A percentile compares a stretch with the other conserved stretches of the same genome.
Evolutionary conservation across 73 alveolate species (phyloP).

Genomic region (Tetrahymena borealis): DNA sequence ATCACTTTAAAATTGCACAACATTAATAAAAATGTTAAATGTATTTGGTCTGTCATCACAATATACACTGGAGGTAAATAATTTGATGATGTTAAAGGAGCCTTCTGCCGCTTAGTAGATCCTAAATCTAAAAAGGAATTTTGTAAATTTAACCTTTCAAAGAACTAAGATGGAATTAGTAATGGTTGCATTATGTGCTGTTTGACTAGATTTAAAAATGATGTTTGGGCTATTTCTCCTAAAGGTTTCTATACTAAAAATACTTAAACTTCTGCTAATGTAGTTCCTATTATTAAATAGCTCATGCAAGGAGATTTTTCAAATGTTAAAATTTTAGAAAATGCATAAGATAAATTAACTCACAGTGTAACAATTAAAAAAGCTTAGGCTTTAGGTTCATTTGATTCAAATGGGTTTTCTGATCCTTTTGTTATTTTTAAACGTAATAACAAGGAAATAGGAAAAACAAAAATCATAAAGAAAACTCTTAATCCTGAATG

Average conservation of each 20-base stretch:
- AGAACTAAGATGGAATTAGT: not conserved
- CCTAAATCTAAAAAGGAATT: not conserved
- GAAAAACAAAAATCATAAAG: not conserved
- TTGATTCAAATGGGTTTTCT: not conserved
- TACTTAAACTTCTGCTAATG: not conserved
- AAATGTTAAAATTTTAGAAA: not conserved
- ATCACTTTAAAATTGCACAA: not conserved
- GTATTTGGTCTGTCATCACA: not conserved
- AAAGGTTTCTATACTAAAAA: not conserved
- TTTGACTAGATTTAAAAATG: not conserved
- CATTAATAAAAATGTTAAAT: not conserved
- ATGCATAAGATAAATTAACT: not conserved
- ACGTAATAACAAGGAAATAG: not conserved
- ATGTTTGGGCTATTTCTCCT: not conserved
- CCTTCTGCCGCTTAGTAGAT: not conserved
- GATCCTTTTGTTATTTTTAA: not conserved
- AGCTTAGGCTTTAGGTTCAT: not conserved
- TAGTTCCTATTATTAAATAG: not conserved
- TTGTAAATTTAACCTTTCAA: not conserved
- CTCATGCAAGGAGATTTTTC: not conserved
- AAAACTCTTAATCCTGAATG: not conserved
- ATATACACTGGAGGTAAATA: not conserved
- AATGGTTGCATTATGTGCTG: not conserved
- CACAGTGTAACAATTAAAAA: not conserved
- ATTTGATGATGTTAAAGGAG: not conserved